phyloP scores from a whole-genome alignment of 805 yeast species.

The Metschnikowia koreensis region DNA sequence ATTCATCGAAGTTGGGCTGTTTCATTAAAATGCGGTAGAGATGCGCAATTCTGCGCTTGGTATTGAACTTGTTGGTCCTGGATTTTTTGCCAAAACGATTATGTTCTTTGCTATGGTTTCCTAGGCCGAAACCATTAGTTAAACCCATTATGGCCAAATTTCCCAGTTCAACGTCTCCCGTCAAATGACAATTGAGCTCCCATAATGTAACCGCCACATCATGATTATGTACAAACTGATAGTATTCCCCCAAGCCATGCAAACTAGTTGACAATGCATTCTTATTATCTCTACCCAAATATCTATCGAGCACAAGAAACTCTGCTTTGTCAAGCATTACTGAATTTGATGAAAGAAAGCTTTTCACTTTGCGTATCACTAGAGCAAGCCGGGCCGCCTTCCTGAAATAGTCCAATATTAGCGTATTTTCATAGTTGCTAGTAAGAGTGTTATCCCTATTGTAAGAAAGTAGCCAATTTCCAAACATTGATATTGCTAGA shows the following conservation, averaged over 20 bases:
- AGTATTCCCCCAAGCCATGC: constrained; percentile 21
- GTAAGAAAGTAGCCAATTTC: constrained; percentile 24
- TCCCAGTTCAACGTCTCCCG: constrained; percentile 22
- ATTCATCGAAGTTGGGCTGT: constrained; percentile 16
- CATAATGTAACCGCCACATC: constrained; percentile 22
- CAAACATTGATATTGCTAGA: constrained; percentile 26
- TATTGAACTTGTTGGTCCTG: constrained; percentile 20
- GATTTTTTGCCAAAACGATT: constrained; percentile 21
- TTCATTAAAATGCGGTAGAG: constrained; percentile 19
- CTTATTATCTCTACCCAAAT: constrained; percentile 19
- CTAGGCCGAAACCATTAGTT: constrained; percentile 22
- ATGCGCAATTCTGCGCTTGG: constrained; percentile 21
- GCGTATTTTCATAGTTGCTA: constrained; percentile 21
- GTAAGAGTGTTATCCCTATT: constrained; percentile 16
- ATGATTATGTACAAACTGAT: constrained; percentile 18
- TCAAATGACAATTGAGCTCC: constrained; percentile 24
- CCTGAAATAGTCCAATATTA: constrained; percentile 22
- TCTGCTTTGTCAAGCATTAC: neutral
- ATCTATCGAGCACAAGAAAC: constrained; percentile 8
- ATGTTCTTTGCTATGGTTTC: constrained; percentile 20
- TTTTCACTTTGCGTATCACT: constrained; percentile 14
- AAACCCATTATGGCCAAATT: constrained; percentile 24
- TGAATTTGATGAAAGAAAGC: constrained; percentile 9
- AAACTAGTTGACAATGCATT: constrained; percentile 19
- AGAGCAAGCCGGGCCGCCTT: constrained; percentile 21